Percentiles rank a stretch among this genome's conserved stretches.
Conservation (phyloP, 2,329 filamentous ascomycete genomes). For the Pseudogymnoascus pannorum region DNA sequence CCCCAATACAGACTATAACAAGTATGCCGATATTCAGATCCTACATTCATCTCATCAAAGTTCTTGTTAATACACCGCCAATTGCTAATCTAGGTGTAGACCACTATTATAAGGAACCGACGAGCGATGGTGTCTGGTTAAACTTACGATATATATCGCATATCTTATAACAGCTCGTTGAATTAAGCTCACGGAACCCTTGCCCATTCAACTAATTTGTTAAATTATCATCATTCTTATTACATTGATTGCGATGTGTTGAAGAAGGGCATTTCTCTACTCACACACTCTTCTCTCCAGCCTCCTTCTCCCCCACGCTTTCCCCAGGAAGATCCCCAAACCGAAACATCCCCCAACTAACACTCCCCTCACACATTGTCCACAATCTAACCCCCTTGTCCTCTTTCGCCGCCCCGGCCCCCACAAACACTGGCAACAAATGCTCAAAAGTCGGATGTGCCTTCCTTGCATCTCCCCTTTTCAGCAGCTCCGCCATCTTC, state of each 20-base stretch:
- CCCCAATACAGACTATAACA: neutral
- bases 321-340: slow-evolving; percentile 28
- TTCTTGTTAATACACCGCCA: too few species aligned
- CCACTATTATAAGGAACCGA: too few species aligned
- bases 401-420: slow-evolving; percentile 45
- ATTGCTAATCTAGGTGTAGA: too few species aligned
- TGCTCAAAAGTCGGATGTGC: slow-evolving; percentile 61
- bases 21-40: neutral
- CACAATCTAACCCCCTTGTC: slow-evolving; percentile 38
- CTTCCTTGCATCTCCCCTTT: slow-evolving; percentile 46
- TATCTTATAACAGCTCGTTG: neutral
- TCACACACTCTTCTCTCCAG: neutral
- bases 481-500: slow-evolving; percentile 39
- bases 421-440: slow-evolving; percentile 52
- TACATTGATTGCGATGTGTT: slow-evolving; percentile 51
- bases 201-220: neutral
- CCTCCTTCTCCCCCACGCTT: neutral
- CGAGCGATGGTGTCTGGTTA: neutral
- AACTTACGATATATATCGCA: neutral
- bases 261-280: neutral
- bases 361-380: slow-evolving; percentile 42
- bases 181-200: neutral
- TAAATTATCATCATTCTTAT: slow-evolving; percentile 57
- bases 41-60: too few species aligned
- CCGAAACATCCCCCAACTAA: slow-evolving; percentile 49